phyloP scores from a whole-genome alignment of 306 rosid species.

The Medicago arabica region DNA sequence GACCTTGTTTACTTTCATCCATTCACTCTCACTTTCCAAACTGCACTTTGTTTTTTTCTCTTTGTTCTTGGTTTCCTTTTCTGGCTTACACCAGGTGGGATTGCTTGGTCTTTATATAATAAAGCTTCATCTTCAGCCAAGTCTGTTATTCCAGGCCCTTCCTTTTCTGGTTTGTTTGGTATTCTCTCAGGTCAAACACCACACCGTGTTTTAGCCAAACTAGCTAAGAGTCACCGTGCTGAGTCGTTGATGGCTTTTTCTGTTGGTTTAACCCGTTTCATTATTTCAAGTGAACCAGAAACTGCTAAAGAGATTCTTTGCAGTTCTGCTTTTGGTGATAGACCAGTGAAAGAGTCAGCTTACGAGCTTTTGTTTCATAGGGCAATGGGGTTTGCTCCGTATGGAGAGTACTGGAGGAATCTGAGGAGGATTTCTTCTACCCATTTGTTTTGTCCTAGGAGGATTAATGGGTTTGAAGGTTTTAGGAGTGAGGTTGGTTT shows the following conservation, averaged over 20 bases:
- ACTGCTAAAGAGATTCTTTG: constrained; percentile 71
- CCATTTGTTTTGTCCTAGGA: constrained; percentile 61
- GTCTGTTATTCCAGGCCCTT: constrained; percentile 64
- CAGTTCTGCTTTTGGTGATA: constrained; percentile 66
- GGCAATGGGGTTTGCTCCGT: constrained; percentile 88
- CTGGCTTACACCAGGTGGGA: constrained; percentile 68
- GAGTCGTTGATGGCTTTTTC: constrained; percentile 71
- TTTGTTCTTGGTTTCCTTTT: constrained; percentile 34
- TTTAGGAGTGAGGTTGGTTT: constrained; percentile 50
- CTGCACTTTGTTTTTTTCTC: constrained; percentile 31
- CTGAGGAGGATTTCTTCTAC: constrained; percentile 71
- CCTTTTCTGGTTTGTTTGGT: constrained; percentile 32
- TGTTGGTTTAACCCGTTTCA: constrained; percentile 66
- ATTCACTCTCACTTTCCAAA: constrained; percentile 43
- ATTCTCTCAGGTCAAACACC: constrained; percentile 49
- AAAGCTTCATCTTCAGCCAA: constrained; percentile 26
- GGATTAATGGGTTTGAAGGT: constrained; percentile 45
- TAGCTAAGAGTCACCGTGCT: constrained; percentile 46
- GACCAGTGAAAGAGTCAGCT: constrained; percentile 81
- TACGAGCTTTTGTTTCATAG: constrained; percentile 72
- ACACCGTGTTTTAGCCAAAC: constrained; percentile 53
- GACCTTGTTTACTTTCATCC: constrained; percentile 19
- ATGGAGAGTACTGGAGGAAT: constrained; percentile 80
- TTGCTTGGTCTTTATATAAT: constrained; percentile 64
- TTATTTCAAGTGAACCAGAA: constrained; percentile 63